Conservation (phyloP, 2,329 filamentous ascomycete genomes). For the Penicillium decumbens region DNA sequence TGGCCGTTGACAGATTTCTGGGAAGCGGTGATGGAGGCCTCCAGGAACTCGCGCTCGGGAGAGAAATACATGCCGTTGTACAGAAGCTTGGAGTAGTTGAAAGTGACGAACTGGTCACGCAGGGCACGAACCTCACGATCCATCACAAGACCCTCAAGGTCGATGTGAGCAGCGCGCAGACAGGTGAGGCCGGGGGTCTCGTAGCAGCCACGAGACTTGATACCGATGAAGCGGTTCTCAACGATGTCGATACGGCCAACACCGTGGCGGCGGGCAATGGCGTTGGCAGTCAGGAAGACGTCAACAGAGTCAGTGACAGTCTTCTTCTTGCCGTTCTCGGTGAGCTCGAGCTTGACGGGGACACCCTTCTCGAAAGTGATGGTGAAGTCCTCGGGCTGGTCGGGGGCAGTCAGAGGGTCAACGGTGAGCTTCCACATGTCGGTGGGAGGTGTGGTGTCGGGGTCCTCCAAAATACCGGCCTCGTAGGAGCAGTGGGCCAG, state of each 20-base stretch:
- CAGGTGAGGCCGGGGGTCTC: conserved; percentile 47
- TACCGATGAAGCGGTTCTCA: conserved; percentile 73
- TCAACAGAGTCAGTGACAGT: conserved; percentile 64
- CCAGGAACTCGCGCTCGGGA: conserved; percentile 66
- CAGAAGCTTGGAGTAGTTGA: conserved; percentile 53
- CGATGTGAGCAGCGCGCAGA: conserved; percentile 38
- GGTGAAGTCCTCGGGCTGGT: conserved; percentile 66
- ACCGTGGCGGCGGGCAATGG: conserved; percentile 66
- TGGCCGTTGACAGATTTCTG: conserved; percentile 53
- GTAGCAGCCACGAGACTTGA: conserved; percentile 79
- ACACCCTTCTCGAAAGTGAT: conserved; percentile 69
- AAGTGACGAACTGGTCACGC: conserved; percentile 66
- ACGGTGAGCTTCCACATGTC: conserved; percentile 72
- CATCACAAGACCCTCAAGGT: conserved; percentile 55
- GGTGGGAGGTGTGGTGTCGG: conserved; percentile 59
- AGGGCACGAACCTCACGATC: conserved; percentile 65
- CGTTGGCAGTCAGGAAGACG: conserved; percentile 67
- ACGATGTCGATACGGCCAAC: conserved; percentile 80
- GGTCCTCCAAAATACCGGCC: conserved; percentile 58
- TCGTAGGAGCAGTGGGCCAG: conserved; percentile 69
- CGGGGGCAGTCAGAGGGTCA: conserved; percentile 65
- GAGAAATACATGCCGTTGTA: conserved; percentile 54
- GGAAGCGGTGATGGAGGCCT: conserved; percentile 38
- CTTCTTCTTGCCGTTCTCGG: conserved; percentile 49
- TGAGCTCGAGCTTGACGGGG: conserved; percentile 61